Conservation (phyloP, 75 land plant species). For the Larix kaempferi region DNA sequence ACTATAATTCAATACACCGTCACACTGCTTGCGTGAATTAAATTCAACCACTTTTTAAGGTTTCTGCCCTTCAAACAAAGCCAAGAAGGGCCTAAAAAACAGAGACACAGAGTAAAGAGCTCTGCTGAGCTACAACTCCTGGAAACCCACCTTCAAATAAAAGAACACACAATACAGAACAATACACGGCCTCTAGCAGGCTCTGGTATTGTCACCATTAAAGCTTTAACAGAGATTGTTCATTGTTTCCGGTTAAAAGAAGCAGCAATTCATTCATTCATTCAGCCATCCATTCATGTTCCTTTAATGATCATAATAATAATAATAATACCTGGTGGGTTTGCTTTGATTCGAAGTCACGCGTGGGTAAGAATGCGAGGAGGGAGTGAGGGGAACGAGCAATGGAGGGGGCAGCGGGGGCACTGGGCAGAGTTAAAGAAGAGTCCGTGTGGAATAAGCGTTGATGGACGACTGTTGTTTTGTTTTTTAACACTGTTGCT, state of each 20-base stretch:
- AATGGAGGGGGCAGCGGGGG: neutral
- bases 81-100: neutral
- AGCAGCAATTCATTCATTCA: neutral
- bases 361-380: neutral
- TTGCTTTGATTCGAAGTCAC: conserved; percentile 18
- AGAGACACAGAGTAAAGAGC: neutral
- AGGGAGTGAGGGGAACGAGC: neutral
- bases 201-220: neutral
- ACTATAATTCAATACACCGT: conserved; percentile 9
- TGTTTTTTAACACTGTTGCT: conserved; percentile 1
- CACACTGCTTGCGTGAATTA: conserved; percentile 10
- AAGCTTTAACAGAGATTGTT: neutral
- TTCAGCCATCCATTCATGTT: neutral
- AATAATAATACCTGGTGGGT: conserved; percentile 11
- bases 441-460: neutral
- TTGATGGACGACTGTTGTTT: neutral
- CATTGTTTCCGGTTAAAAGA: neutral
- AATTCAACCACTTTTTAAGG: neutral
- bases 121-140: neutral
- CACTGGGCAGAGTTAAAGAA: neutral
- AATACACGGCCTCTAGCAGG: neutral
- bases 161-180: neutral
- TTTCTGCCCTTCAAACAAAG: neutral
- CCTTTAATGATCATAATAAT: neutral
- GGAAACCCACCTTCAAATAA: neutral